phyloP scores from a whole-genome alignment of 257 asterid species.

The Ilex asprella region DNA sequence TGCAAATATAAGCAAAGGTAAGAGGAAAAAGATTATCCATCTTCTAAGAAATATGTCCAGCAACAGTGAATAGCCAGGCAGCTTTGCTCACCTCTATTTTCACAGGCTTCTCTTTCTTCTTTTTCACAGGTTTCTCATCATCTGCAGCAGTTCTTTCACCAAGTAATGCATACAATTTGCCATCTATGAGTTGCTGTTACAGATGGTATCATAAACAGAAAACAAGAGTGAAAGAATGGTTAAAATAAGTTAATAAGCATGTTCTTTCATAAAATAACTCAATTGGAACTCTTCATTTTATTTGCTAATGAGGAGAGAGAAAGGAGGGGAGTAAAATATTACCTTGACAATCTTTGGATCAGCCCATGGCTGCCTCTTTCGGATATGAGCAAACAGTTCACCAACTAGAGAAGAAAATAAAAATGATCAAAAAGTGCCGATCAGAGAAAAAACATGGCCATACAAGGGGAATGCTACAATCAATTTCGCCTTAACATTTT shows the following conservation, averaged over 20 bases:
- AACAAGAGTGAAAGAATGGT: too few species aligned
- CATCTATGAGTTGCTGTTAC: slow-evolving; percentile 68
- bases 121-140: slow-evolving; percentile 75
- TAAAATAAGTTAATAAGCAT: too few species aligned
- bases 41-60: neutral
- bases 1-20: slow-evolving; percentile 11
- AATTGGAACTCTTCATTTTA: too few species aligned
- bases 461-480: too few species aligned
- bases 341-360: slow-evolving; percentile 88
- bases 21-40: slow-evolving; percentile 7
- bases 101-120: slow-evolving; percentile 83
- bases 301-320: neutral
- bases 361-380: slow-evolving; percentile 95
- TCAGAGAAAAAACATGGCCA: too few species aligned
- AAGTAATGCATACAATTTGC: slow-evolving; percentile 55
- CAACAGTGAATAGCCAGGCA: slow-evolving; percentile 9
- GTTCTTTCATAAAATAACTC: too few species aligned
- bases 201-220: neutral
- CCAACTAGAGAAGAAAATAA: slow-evolving; percentile 47
- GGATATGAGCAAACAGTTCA: slow-evolving; percentile 58
- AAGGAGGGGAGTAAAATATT: slow-evolving; percentile 8
- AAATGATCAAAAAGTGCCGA: neutral
- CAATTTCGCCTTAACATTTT: too few species aligned
- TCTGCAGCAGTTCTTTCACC: slow-evolving; percentile 90
- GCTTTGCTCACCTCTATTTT: slow-evolving; percentile 53